Evolutionary conservation across 768 basidiomycete genomes (phyloP).

Genomic region (Pisolithus sp.): DNA sequence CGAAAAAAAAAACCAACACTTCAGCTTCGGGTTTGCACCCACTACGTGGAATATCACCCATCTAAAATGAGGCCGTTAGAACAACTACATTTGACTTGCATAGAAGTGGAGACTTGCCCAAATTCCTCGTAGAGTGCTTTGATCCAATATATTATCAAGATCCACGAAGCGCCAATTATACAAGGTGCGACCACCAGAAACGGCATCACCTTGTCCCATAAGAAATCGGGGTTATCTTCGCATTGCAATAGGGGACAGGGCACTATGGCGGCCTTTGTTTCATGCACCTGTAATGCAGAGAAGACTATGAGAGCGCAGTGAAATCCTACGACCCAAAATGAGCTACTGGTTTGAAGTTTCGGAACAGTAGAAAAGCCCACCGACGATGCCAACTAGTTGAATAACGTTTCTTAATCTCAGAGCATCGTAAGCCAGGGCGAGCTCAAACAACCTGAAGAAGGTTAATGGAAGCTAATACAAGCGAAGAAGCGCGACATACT

Average conservation of each 20-base stretch:
- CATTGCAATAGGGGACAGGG: conserved; percentile 29
- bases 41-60: conserved; percentile 92
- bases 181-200: conserved; percentile 70
- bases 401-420: conserved; percentile 71
- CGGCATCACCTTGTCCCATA: conserved; percentile 56
- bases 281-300: conserved; percentile 69
- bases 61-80: conserved; percentile 31
- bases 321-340: conserved; percentile 40
- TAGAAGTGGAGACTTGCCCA: conserved; percentile 46
- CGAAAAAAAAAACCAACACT: conserved; percentile 44
- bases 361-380: conserved; percentile 34
- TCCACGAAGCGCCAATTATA: conserved; percentile 60
- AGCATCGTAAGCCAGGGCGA: conserved; percentile 80
- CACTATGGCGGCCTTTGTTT: conserved; percentile 62
- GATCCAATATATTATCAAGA: conserved; percentile 61
- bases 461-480: neutral
- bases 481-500: conserved; percentile 40
- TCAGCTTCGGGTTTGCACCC: conserved; percentile 79
- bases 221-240: conserved; percentile 42
- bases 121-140: conserved; percentile 74
- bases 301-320: conserved; percentile 69
- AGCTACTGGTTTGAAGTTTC: neutral
- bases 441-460: conserved; percentile 61
- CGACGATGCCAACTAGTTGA: conserved; percentile 65
- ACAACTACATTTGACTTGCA: neutral